Percentiles rank a stretch among this genome's conserved stretches.
These are phyloP conservation scores for Irpex sp. DNA, from an alignment of 1,284 basidiomycete species.

Conservation along the genomic window DNA sequence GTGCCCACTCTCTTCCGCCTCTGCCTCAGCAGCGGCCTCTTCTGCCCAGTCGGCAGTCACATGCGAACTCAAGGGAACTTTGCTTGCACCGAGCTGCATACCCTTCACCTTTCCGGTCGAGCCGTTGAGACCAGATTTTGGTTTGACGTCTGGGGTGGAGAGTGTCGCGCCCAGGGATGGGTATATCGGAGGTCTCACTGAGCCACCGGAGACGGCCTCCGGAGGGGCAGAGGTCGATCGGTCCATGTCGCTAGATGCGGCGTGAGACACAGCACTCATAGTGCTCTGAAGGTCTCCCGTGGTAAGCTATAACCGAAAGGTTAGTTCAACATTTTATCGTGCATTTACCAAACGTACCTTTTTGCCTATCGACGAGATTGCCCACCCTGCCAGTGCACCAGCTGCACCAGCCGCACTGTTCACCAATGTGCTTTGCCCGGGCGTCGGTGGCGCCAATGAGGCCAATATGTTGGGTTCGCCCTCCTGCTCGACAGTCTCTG, in stretches of 20 bases:
- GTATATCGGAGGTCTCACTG: slow-evolving; percentile 4
- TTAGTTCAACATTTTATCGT: neutral
- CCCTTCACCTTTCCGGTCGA: slow-evolving; percentile 40
- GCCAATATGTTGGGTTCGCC: slow-evolving; percentile 26
- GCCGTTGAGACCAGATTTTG: slow-evolving; percentile 12
- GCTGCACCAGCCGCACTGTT: slow-evolving; percentile 87
- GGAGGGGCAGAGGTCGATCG: slow-evolving; percentile 27
- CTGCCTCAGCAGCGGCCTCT: slow-evolving; percentile 45
- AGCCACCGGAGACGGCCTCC: slow-evolving; percentile 27
- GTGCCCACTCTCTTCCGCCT: slow-evolving; percentile 37
- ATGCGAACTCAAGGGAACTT: slow-evolving; percentile 32
- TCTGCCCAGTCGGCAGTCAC: slow-evolving; percentile 53
- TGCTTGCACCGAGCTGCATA: slow-evolving; percentile 66
- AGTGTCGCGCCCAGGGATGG: slow-evolving; percentile 13
- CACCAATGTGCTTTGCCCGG: slow-evolving; percentile 48
- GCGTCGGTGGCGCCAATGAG: slow-evolving; percentile 28
- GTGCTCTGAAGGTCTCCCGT: slow-evolving; percentile 67
- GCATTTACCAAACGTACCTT: slow-evolving; percentile 40
- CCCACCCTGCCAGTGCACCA: slow-evolving; percentile 89
- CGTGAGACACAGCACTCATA: slow-evolving; percentile 34
- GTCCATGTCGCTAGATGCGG: slow-evolving; percentile 16
- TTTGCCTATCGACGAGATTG: slow-evolving; percentile 81
- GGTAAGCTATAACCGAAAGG: slow-evolving; percentile 43
- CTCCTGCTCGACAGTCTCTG: slow-evolving; percentile 55
- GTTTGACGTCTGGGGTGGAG: slow-evolving; percentile 17